Percentiles rank a stretch among this genome's conserved stretches.
Conservation (phyloP, 768 basidiomycete genomes). For the Pholiota microspora region DNA sequence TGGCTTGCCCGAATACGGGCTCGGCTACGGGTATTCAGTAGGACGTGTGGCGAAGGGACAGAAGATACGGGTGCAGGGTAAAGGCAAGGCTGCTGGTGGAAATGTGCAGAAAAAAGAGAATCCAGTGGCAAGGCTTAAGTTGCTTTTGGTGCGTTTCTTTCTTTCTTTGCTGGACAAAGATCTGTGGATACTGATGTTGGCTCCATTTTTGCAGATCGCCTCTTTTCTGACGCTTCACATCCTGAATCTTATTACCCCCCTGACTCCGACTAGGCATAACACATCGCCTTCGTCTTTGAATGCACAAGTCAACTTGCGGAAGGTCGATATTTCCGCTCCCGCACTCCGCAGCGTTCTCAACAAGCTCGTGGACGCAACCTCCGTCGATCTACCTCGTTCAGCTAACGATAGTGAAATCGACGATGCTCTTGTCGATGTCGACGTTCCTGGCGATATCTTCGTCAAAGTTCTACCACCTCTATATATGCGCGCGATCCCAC, state of each 20-base stretch:
- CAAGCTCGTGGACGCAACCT: slow-evolving; percentile 44
- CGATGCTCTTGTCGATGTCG: slow-evolving; percentile 1
- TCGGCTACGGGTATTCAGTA: slow-evolving; percentile 1
- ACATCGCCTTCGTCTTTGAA: slow-evolving; percentile 13
- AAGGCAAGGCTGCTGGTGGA: slow-evolving; percentile 22
- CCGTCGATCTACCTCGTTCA: slow-evolving; percentile 12
- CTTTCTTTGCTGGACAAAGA: neutral
- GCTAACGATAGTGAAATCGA: slow-evolving; percentile 3
- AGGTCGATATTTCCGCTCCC: slow-evolving; percentile 70
- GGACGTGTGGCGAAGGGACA: slow-evolving; percentile 6
- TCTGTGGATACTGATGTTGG: neutral
- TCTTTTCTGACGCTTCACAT: slow-evolving; percentile 91
- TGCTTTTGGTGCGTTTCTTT: slow-evolving; percentile 65
- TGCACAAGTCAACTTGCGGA: slow-evolving; percentile 36
- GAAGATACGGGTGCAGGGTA: slow-evolving; percentile 7
- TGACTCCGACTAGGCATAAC: slow-evolving; percentile 60
- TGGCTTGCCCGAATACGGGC: slow-evolving; percentile 29
- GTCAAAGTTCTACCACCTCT: slow-evolving; percentile 25
- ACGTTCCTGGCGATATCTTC: slow-evolving; percentile 16
- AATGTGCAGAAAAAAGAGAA: slow-evolving; percentile 56
- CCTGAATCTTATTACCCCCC: slow-evolving; percentile 89
- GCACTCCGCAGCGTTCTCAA: slow-evolving; percentile 57
- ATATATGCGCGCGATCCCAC: slow-evolving; percentile 25
- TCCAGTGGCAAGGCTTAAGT: slow-evolving; percentile 84
- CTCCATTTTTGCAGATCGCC: slow-evolving; percentile 54